Evolutionary conservation across 306 rosid genomes (phyloP).

Genomic region (Gillenia trifoliata): DNA sequence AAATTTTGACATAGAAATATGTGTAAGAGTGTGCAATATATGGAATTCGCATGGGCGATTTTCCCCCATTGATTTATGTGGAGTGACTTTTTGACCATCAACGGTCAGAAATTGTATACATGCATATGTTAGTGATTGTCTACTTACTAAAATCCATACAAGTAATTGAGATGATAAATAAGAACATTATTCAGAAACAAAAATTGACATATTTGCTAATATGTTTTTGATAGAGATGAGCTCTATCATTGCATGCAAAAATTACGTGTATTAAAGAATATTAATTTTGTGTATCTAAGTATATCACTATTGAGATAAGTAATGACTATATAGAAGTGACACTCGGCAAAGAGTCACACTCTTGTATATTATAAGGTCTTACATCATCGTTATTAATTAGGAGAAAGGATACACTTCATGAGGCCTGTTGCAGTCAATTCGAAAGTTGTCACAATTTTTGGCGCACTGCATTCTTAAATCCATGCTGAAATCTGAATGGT

Average conservation of each 20-base stretch:
- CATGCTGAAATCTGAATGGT: neutral
- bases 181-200: no score
- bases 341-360: neutral
- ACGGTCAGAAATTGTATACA: neutral
- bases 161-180: no score
- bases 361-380: neutral
- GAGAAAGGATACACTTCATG: neutral
- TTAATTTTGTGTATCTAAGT: neutral
- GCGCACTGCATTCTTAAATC: neutral
- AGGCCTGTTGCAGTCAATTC: neutral
- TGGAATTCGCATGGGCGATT: no score
- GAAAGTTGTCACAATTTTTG: neutral
- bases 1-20: neutral
- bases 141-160: neutral
- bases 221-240: no score
- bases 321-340: neutral
- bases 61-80: neutral
- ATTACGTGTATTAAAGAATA: neutral
- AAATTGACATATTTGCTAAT: neutral
- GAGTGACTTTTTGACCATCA: neutral
- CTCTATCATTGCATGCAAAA: neutral
- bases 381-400: neutral
- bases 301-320: neutral
- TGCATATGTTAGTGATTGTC: neutral
- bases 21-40: neutral